Percentiles rank a stretch among this genome's conserved stretches.
phyloP scores from a whole-genome alignment of 2,329 filamentous ascomycete species.

The Scytalidium sp. region DNA sequence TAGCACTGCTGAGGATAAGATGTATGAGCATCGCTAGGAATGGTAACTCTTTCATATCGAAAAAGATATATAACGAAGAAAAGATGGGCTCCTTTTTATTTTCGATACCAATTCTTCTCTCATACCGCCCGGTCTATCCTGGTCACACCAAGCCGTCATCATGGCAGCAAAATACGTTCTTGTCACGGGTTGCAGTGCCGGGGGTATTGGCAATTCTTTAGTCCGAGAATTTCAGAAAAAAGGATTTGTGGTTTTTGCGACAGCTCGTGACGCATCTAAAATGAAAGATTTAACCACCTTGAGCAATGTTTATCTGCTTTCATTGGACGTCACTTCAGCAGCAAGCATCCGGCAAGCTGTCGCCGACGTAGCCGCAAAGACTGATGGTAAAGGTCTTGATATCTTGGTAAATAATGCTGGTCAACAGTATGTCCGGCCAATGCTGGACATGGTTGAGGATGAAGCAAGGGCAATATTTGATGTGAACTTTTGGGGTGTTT shows the following conservation, averaged over 20 bases:
- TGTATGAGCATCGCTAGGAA: too few relatives aligned
- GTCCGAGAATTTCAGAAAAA: constrained; percentile 34
- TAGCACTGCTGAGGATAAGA: too few relatives aligned
- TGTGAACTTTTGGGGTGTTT: constrained; percentile 26
- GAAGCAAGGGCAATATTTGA: constrained; percentile 24
- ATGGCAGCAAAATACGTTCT: constrained; percentile 23
- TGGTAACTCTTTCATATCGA: too few relatives aligned
- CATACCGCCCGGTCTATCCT: too few relatives aligned
- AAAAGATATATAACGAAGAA: too few relatives aligned
- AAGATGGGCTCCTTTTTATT: too few relatives aligned
- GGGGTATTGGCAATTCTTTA: constrained; percentile 28
- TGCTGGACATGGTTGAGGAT: too few relatives aligned
- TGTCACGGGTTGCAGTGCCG: constrained; percentile 33
- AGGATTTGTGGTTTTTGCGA: constrained; percentile 38
- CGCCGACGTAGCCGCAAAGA: constrained; percentile 25
- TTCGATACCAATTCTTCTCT: too few relatives aligned
- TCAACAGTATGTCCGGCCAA: too few relatives aligned
- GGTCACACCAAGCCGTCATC: too few relatives aligned
- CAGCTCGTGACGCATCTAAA: constrained; percentile 33
- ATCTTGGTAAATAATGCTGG: constrained; percentile 45
- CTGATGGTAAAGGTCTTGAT: constrained; percentile 39
- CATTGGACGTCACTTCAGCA: constrained; percentile 35
- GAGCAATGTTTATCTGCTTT: too few relatives aligned
- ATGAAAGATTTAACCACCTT: too few relatives aligned
- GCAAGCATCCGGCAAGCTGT: constrained; percentile 32